Evolutionary conservation across 495 filamentous ascomycete genomes (phyloP).

Genomic region (Aspergillus biplanus): DNA sequence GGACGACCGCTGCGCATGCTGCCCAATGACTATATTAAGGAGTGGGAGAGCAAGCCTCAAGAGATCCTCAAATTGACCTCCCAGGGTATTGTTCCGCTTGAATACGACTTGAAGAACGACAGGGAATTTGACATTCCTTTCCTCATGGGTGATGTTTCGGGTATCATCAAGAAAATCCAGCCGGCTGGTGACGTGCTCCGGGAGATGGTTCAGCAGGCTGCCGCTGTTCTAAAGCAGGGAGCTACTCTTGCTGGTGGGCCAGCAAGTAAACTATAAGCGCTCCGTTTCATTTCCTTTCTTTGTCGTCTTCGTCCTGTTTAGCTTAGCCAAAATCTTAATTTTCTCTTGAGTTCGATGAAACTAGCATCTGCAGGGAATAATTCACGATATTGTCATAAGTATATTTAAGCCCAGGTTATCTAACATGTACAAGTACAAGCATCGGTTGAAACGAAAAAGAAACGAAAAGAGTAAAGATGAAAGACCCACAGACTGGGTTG

Average conservation of each 20-base stretch:
- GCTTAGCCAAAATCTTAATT: neutral
- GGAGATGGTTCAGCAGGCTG: conserved; percentile 84
- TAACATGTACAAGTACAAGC: conserved; percentile 47
- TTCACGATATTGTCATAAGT: conserved; percentile 18
- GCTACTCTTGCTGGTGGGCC: conserved; percentile 39
- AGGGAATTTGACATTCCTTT: conserved; percentile 81
- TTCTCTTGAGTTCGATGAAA: neutral
- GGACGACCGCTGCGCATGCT: conserved; percentile 79
- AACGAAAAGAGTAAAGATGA: conserved; percentile 12
- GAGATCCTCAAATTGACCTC: conserved; percentile 73
- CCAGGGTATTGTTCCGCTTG: conserved; percentile 75
- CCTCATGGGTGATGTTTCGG: conserved; percentile 93
- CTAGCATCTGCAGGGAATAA: conserved; percentile 15
- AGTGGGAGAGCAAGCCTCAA: conserved; percentile 75
- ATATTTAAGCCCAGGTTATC: conserved; percentile 31
- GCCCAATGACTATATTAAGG: conserved; percentile 78
- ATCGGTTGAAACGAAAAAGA: conserved; percentile 27
- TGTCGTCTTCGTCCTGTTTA: conserved; percentile 10
- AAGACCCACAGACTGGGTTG: too few relatives aligned
- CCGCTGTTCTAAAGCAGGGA: conserved; percentile 61
- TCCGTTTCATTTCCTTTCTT: conserved; percentile 7
- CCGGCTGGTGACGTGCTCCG: conserved; percentile 81
- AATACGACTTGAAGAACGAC: conserved; percentile 76
- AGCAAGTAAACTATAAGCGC: conserved; percentile 41
- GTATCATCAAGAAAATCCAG: conserved; percentile 69